Evolutionary conservation across 2,329 filamentous ascomycete genomes (phyloP), one percentile per base, ranked within the genome.

Genomic region (Fusarium sambucinum): DNA sequence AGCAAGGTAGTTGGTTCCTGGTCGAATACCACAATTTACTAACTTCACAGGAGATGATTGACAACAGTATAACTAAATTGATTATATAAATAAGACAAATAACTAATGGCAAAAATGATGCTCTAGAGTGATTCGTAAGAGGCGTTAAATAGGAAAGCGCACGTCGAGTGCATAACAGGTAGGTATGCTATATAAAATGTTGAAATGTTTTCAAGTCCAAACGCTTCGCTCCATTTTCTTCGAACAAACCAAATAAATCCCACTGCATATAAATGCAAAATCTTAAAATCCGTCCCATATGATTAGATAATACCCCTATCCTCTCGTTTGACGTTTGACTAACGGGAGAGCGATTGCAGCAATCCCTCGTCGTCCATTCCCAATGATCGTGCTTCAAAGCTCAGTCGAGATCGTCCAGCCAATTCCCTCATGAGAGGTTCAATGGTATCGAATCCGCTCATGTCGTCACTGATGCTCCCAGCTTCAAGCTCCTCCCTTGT

Each of bases 371-470:
- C 70, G 30, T 73, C 66, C 52, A 73, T 51, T 53, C 69, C 73
- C 40, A 74, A 63, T n/a, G 74, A 66, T 38, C 69, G 63, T 37
- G 72, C 74, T 55, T 74, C 71, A 23, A 69, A 72, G 33, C 65
- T 73, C 44, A 74, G 58, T 63, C 73, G 64, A 32, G 75, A 75
- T 46, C 69, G 71, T 50, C 74, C 76, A 40, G 78, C 79, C 42
- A 84, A 70, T 72, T 83, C 81, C 55, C 80, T 76, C 79, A 83
- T 84, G 46, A 84, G 65, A 11, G 81, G 80, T 72, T 83, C 82
- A 23, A 84, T 77, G 6, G 77, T 74, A 27, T 80, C 80, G 56
- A 83, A 68, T 7, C 80, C 78, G 47, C 74, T 79, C 59, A 70
- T 66, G 19, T 78, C 76, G 25, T 77, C 74, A 53, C 73, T 73